A percentile compares a stretch with the other conserved stretches of the same genome.
Evolutionary conservation across 495 filamentous ascomycete genomes (phyloP).

Genomic region (Aspergillus coremiiformis): DNA sequence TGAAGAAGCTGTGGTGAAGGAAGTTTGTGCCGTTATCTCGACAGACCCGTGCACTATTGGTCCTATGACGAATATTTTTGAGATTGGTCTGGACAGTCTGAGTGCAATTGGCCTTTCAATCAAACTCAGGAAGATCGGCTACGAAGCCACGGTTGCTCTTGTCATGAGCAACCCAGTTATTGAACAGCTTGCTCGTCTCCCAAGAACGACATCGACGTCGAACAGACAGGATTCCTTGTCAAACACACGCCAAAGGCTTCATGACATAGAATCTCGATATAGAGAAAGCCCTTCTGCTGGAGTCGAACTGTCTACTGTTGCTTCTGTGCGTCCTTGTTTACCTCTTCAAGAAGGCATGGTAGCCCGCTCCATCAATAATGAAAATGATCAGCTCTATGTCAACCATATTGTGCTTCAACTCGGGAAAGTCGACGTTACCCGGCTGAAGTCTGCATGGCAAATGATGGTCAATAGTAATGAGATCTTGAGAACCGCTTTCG

Average conservation of each 20-base stretch:
- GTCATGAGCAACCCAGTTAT: slow-evolving; percentile 63
- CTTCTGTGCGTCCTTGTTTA: slow-evolving; percentile 33
- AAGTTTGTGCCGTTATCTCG: slow-evolving; percentile 18
- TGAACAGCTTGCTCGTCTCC: slow-evolving; percentile 37
- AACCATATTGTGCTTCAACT: slow-evolving; percentile 66
- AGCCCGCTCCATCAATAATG: slow-evolving; percentile 60
- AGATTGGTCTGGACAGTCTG: slow-evolving; percentile 31
- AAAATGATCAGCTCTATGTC: slow-evolving; percentile 59
- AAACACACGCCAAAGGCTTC: slow-evolving; percentile 10
- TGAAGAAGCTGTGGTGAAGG: slow-evolving; percentile 17
- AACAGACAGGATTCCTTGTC: not conserved
- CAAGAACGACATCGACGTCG: slow-evolving; percentile 5
- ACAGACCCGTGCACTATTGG: slow-evolving; percentile 36
- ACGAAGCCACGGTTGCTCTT: slow-evolving; percentile 52
- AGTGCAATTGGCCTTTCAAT: slow-evolving; percentile 52
- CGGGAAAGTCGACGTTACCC: slow-evolving; percentile 38
- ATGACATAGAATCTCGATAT: slow-evolving; percentile 46
- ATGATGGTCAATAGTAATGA: slow-evolving; percentile 43
- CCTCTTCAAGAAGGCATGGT: slow-evolving; percentile 77
- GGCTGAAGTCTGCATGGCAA: slow-evolving; percentile 51
- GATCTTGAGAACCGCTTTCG: slow-evolving; percentile 66
- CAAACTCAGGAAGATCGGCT: slow-evolving; percentile 48
- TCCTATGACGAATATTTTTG: slow-evolving; percentile 43
- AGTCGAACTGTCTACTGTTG: slow-evolving; percentile 6
- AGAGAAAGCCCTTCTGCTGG: slow-evolving; percentile 36